Evolutionary conservation across 345 rosid genomes (phyloP).

Genomic region (Sonneratia caseolaris): DNA sequence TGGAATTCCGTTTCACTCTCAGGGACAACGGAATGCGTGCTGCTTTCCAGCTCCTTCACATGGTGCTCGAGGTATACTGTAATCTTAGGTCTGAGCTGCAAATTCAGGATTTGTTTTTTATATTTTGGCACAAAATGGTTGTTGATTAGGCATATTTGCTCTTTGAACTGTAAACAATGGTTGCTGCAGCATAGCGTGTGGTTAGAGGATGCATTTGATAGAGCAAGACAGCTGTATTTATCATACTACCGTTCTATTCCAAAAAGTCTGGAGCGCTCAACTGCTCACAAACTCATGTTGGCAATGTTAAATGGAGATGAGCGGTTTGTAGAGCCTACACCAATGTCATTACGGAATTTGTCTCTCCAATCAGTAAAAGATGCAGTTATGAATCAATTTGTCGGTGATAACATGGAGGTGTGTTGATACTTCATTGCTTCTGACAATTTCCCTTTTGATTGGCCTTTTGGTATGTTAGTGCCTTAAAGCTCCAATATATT

Average conservation of each 20-base stretch:
- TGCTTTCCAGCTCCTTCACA: conserved; percentile 96
- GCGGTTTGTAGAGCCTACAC: conserved; percentile 93
- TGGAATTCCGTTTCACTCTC: conserved; percentile 96
- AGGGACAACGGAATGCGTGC: conserved; percentile 98
- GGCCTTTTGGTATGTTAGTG: background rate
- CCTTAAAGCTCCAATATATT: conserved; percentile 6
- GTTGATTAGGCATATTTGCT: background rate
- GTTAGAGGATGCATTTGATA: conserved; percentile 99
- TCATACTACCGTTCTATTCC: conserved; percentile 96
- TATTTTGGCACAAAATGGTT: background rate
- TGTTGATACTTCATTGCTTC: conserved; percentile 3
- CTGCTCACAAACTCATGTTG: conserved; percentile 95
- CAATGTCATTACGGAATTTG: conserved; percentile 68
- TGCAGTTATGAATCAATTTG: conserved; percentile 94
- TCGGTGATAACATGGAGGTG: conserved; percentile 96
- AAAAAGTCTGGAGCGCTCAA: conserved; percentile 96
- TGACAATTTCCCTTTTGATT: background rate
- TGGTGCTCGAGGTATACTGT: conserved; percentile 89
- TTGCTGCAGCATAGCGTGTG: conserved; percentile 91
- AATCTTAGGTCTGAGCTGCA: background rate
- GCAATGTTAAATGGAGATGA: conserved; percentile 98
- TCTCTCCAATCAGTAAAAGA: conserved; percentile 65
- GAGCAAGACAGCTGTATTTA: conserved; percentile 88
- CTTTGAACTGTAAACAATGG: conserved; percentile 8
- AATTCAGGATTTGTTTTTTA: background rate